These are phyloP conservation scores for Lignosus rhinocerotis DNA, from an alignment of 1,284 basidiomycete genomes.

Conservation along the genomic window DNA sequence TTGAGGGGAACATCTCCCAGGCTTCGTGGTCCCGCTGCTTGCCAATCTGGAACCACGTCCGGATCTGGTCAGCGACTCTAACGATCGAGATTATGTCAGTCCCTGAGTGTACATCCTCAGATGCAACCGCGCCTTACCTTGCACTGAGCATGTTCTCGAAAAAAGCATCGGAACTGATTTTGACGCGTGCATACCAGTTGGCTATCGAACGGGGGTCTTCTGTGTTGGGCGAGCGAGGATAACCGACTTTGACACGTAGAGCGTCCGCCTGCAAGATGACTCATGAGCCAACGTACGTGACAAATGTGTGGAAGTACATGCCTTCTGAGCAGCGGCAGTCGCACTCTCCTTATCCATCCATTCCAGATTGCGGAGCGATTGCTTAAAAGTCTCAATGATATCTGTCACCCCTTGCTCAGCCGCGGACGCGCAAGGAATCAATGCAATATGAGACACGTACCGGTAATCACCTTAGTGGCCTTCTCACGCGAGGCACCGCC, in stretches of 20 bases:
- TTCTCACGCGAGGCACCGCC: slow-evolving; percentile 78
- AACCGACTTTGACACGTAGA: slow-evolving; percentile 86
- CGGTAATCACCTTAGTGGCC: slow-evolving; percentile 82
- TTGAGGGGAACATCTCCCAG: slow-evolving; percentile 91
- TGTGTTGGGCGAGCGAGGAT: slow-evolving; percentile 85
- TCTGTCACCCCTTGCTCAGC: slow-evolving; percentile 39
- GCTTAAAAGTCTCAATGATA: slow-evolving; percentile 85
- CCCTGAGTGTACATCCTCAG: not conserved
- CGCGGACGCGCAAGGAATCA: not conserved
- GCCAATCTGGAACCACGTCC: slow-evolving; percentile 79
- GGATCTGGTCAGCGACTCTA: slow-evolving; percentile 59
- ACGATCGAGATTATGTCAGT: not conserved
- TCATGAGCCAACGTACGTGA: slow-evolving; percentile 23
- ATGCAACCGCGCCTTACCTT: slow-evolving; percentile 40
- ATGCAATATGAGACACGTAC: slow-evolving; percentile 39
- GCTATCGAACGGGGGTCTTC: slow-evolving; percentile 69
- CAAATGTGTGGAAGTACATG: slow-evolving; percentile 21
- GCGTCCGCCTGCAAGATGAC: slow-evolving; percentile 54
- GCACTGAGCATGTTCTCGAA: slow-evolving; percentile 83
- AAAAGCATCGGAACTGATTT: slow-evolving; percentile 70
- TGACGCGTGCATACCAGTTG: slow-evolving; percentile 74
- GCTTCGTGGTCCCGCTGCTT: slow-evolving; percentile 67
- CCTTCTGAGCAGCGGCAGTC: slow-evolving; percentile 84
- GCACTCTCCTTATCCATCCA: slow-evolving; percentile 95
- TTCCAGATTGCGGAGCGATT: slow-evolving; percentile 71